Percentiles rank a stretch among this genome's conserved stretches.
phyloP scores from a whole-genome alignment of 2,329 filamentous ascomycete genomes.

The Colletotrichum simmondsii region DNA sequence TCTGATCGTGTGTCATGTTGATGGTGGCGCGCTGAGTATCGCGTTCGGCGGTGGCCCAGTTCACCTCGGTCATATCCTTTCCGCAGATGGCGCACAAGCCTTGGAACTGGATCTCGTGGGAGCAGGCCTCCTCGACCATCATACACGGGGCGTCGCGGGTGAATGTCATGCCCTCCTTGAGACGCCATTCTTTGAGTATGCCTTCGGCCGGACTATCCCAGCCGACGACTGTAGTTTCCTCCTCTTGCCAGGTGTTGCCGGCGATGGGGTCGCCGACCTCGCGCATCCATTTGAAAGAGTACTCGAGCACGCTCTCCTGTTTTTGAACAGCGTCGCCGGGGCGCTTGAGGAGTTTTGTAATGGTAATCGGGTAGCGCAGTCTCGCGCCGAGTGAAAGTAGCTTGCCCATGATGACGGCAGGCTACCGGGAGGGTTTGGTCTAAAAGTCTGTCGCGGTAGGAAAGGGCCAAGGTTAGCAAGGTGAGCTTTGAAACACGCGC shows the following conservation, averaged over 20 bases:
- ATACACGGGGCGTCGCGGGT: constrained; percentile 68
- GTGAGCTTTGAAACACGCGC: background rate
- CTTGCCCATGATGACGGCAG: constrained; percentile 52
- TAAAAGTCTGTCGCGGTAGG: constrained; percentile 10
- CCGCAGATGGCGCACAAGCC: constrained; percentile 93
- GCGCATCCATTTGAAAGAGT: constrained; percentile 85
- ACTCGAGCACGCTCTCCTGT: constrained; percentile 84
- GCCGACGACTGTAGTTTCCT: constrained; percentile 76
- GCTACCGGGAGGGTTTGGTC: constrained; percentile 11
- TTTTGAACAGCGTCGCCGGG: constrained; percentile 80
- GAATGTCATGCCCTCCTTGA: constrained; percentile 75
- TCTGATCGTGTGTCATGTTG: constrained; percentile 94
- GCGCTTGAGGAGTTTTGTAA: constrained; percentile 84
- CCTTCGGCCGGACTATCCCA: constrained; percentile 90
- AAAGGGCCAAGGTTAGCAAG: constrained; percentile 5
- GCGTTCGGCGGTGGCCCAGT: constrained; percentile 82
- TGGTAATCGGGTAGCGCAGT: constrained; percentile 92
- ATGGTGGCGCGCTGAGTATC: constrained; percentile 90
- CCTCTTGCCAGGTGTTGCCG: constrained; percentile 71
- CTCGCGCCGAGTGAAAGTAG: constrained; percentile 65
- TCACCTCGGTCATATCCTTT: constrained; percentile 93
- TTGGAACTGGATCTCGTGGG: constrained; percentile 90
- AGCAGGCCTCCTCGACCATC: constrained; percentile 89
- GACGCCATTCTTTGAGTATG: constrained; percentile 79
- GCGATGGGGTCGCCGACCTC: constrained; percentile 75